Evolutionary conservation across 2,329 filamentous ascomycete species (phyloP).

Genomic region (Uncinocarpus reesii): DNA sequence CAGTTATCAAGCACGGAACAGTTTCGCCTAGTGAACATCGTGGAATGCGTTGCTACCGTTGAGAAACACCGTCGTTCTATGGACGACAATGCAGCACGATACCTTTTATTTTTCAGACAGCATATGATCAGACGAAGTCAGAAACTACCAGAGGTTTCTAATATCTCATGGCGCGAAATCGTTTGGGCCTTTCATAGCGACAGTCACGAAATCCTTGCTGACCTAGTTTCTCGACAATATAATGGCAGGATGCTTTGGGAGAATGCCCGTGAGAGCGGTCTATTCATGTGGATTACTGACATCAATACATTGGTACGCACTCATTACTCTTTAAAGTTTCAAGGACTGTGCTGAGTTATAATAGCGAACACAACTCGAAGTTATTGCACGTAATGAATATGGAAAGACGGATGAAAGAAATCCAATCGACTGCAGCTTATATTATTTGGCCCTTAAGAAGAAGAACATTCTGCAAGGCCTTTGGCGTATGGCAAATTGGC

Average conservation of each 20-base stretch:
- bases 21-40: conserved; percentile 70
- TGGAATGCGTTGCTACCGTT: conserved; percentile 73
- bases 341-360: conserved; percentile 9
- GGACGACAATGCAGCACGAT: conserved; percentile 80
- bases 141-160: conserved; percentile 49
- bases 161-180: conserved; percentile 44
- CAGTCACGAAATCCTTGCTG: conserved; percentile 76
- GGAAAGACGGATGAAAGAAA: conserved; percentile 78
- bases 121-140: conserved; percentile 60
- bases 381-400: conserved; percentile 88
- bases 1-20: conserved; percentile 78
- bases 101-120: conserved; percentile 78
- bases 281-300: conserved; percentile 93
- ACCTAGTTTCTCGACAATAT: conserved; percentile 71
- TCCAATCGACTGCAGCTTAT: conserved; percentile 80
- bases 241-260: conserved; percentile 74
- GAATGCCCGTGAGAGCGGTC: conserved; percentile 70
- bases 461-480: conserved; percentile 82
- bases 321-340: neutral
- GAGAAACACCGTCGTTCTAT: conserved; percentile 81
- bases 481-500: conserved; percentile 90
- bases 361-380: conserved; percentile 69
- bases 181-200: conserved; percentile 38
- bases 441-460: conserved; percentile 82
- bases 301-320: conserved; percentile 57